Evolutionary conservation across 768 basidiomycete species (phyloP).

Genomic region (Sporobolomyces roseus): DNA sequence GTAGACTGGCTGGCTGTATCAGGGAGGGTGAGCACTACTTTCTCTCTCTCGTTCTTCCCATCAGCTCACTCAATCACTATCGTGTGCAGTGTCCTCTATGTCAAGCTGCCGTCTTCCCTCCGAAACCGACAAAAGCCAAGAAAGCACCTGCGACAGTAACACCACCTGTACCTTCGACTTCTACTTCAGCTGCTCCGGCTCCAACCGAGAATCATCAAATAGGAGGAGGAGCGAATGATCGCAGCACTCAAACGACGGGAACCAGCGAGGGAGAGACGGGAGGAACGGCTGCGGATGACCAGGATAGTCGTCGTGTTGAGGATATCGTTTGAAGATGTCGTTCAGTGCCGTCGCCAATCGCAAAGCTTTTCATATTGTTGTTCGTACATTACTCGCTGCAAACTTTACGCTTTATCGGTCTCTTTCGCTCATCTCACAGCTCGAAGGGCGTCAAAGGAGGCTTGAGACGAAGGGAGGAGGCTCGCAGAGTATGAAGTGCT

Average conservation of each 20-base stretch:
- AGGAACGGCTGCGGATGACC: not conserved
- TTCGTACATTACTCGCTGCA: too few species aligned
- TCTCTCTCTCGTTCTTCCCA: too few species aligned
- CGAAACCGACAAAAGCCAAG: not conserved
- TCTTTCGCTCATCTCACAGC: too few species aligned
- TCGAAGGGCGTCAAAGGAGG: too few species aligned
- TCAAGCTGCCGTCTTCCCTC: conserved; percentile 23
- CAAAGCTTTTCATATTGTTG: too few species aligned
- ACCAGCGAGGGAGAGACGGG: not conserved
- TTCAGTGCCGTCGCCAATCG: too few species aligned
- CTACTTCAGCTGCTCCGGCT: not conserved
- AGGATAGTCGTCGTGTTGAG: not conserved
- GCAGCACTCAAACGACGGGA: not conserved
- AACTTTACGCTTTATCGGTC: too few species aligned
- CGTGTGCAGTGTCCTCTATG: conserved; percentile 30
- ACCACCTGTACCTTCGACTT: not conserved
- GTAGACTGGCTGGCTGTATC: conserved; percentile 28
- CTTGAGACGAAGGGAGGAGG: too few species aligned
- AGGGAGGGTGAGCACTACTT: conserved; percentile 21
- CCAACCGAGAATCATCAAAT: not conserved
- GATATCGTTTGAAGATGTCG: not conserved
- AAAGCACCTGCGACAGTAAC: not conserved
- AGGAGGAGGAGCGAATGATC: too few species aligned
- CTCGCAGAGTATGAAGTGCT: too few species aligned
- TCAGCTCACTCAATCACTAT: too few species aligned